Base-by-base conservation (phyloP, 2,329 filamentous ascomycete species). In the Neonectria faginata region DNA sequence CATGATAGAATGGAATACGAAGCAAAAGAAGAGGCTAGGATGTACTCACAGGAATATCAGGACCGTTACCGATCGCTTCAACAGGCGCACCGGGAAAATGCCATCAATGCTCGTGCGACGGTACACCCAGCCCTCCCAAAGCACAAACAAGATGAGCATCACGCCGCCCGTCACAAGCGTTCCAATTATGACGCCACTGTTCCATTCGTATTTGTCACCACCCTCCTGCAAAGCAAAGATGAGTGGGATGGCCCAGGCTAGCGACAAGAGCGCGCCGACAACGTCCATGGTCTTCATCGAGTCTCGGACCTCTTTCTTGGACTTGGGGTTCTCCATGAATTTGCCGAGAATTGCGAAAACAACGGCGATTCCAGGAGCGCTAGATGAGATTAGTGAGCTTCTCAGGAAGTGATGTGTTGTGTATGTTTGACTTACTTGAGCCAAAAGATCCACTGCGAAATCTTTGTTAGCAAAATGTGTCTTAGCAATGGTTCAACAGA, bases 141-240 rank as follows among this genome's bases (percentile, higher is more conserved):
- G 1, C 8, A 18, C 57, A 47, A 60, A 60, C 10, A 53, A 7
- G 12, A 60, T 7, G 9, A 60, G 41, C 57, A 53, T 53, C n/a
- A 60, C 39, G 25, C 29, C 25, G 12, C 57, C 48, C 8, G 39
- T 47, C 1, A 60, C 48, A 16, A 60, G 57, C 12, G 57, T 60
- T 42, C 57, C 57, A 29, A 60, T 53, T 39, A 60, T 60, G 25
- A 39, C 41, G 18, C 57, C 48, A 5, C 57, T 60, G 14, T 41
- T 53, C 57, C 57, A 60, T 27, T 45, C 39, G n/a, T 54, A 60
- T 18, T 18, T 45, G 41, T 60, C 36, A 14, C 57, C 57, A 3
- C 48, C 57, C 39, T 60, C 57, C 9, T 60, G 48, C 25, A 60
- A 25, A 1, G 57, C 48, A 53, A 60, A 60, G 29, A 60, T 45